Evolutionary conservation across 345 rosid species (phyloP), one percentile per base, ranked within the genome.

Genomic region (Adansonia digitata): DNA sequence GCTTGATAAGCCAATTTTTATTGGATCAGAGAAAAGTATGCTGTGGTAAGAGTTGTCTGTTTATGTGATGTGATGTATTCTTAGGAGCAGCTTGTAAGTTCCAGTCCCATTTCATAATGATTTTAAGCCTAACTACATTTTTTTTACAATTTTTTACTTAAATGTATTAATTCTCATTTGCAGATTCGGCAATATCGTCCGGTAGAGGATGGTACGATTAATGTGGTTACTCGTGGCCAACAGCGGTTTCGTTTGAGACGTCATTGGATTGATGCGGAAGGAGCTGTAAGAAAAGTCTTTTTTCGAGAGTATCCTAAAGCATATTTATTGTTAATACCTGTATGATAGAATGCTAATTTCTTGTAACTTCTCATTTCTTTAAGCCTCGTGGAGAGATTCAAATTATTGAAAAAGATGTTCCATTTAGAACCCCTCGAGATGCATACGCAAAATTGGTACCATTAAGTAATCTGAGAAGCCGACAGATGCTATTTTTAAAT

Each of bases 381-480:
- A 79, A 95, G 99, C 89, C 90, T 63, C 87, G 86, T 73, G 98
- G 96, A 75, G 98, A 94, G 87, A 86, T 88, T 74, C 96, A 89
- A 79, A 91, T 94, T 77, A 82, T 91, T 39, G 89, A 92, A 74
- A 97, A 94, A 85, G 92, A 91, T 81, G 67, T 81, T 67, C 94
- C 98, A 48, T 65, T 90, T 71, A 91, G 94, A 86, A 81, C 90
- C 57, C 98, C 98, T 5, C 79, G 73, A 74, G 96, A 87, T 84
- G 96, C 88, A 24, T 80, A 83, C 84, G 94, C 90, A 70, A 85
- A 85, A 73, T 79, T 88, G 83, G 81, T 76, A 61, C 88, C 91
- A 8, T 48, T 86, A 64, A 77, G 81, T 67, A 85, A 84, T 74
- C 48, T 82, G 71, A 74, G 57, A 83, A 71, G 78, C 59, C 79